Evolutionary conservation across 2,329 filamentous ascomycete species (phyloP).

Genomic region (Penicillium vulpinum): DNA sequence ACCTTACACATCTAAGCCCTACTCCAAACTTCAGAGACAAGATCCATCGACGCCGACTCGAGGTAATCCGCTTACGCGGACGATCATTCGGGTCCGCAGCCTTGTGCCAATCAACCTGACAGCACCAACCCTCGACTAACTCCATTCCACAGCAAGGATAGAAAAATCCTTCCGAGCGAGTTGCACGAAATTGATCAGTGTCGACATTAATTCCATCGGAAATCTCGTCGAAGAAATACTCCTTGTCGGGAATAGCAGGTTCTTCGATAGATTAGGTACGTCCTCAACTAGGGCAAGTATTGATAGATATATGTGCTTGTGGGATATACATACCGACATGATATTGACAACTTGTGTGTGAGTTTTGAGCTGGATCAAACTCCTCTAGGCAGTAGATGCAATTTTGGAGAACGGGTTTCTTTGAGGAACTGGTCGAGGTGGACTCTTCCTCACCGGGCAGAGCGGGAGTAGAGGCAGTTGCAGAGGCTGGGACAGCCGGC

Average conservation of each 20-base stretch:
- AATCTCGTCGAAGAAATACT: background rate
- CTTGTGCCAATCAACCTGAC: background rate
- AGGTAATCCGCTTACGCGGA: background rate
- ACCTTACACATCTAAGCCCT: background rate
- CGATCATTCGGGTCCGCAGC: background rate
- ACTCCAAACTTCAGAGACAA: background rate
- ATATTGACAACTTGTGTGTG: background rate
- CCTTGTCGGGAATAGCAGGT: background rate
- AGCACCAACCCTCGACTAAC: background rate
- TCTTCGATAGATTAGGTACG: background rate
- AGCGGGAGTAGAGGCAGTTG: too few species aligned
- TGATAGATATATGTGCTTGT: background rate
- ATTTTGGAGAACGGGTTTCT: background rate
- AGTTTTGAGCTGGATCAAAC: background rate
- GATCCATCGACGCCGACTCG: background rate
- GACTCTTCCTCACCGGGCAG: background rate
- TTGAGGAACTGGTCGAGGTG: too few species aligned
- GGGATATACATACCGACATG: background rate
- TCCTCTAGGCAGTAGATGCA: background rate
- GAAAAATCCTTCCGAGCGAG: background rate
- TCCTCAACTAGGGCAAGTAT: too few species aligned
- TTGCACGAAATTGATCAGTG: background rate
- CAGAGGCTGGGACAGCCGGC: background rate
- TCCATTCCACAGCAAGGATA: background rate
- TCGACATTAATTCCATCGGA: background rate